Evolutionary conservation across 2,329 filamentous ascomycete species (phyloP).

Genomic region (Ascochyta clinopodiicola): DNA sequence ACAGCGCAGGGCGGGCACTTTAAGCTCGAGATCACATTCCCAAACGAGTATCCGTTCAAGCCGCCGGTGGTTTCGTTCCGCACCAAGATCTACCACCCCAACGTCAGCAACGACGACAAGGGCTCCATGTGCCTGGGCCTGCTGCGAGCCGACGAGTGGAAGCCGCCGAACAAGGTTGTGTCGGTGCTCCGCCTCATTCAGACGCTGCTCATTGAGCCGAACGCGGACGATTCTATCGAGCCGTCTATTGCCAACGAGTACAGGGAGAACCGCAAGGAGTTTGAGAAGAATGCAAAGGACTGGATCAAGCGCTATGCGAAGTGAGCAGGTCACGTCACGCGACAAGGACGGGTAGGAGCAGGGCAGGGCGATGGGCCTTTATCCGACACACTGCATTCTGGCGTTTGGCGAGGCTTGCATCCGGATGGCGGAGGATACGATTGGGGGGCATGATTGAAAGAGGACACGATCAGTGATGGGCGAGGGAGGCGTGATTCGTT

Average conservation of each 20-base stretch:
- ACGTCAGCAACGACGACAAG: slow-evolving; percentile 84
- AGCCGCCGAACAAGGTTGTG: slow-evolving; percentile 79
- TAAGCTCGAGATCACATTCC: slow-evolving; percentile 74
- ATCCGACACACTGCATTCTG: slow-evolving; percentile 31
- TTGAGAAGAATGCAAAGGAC: slow-evolving; percentile 75
- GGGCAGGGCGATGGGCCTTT: neutral
- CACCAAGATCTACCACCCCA: slow-evolving; percentile 95
- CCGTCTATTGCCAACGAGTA: slow-evolving; percentile 84
- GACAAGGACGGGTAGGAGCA: slow-evolving; percentile 3
- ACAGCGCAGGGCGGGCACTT: slow-evolving; percentile 70
- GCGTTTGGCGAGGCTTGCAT: slow-evolving; percentile 42
- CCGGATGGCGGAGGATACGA: slow-evolving; percentile 13
- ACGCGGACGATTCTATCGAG: slow-evolving; percentile 90
- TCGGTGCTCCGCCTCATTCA: slow-evolving; percentile 79
- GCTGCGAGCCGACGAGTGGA: slow-evolving; percentile 88
- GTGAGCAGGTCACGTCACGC: slow-evolving; percentile 25
- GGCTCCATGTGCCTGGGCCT: slow-evolving; percentile 86
- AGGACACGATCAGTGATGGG: neutral
- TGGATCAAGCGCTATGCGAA: slow-evolving; percentile 78
- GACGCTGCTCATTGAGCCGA: slow-evolving; percentile 77
- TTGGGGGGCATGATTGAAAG: neutral
- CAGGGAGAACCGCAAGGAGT: slow-evolving; percentile 69
- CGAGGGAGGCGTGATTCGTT: neutral
- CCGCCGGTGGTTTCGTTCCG: slow-evolving; percentile 78
- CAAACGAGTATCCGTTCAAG: slow-evolving; percentile 88